These are phyloP conservation scores for Barbatosphaeria neglecta DNA, from an alignment of 495 filamentous ascomycete species.

Conservation along the genomic window DNA sequence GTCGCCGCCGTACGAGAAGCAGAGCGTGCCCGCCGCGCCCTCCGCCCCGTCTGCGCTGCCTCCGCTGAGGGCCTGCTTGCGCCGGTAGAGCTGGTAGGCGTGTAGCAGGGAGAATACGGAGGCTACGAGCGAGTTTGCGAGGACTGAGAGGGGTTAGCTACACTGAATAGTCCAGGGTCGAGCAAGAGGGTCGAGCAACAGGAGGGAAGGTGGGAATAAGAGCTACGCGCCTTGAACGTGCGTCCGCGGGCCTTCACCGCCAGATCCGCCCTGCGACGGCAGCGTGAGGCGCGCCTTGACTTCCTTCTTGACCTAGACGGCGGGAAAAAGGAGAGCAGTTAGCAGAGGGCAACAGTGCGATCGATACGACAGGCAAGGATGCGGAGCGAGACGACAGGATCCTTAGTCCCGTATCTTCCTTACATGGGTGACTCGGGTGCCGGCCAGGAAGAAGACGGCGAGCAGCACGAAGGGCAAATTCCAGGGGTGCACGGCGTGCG, in stretches of 20 bases:
- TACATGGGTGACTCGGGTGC: slow-evolving; percentile 74
- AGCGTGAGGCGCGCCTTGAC: slow-evolving; percentile 74
- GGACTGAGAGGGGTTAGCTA: no score
- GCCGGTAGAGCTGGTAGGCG: slow-evolving; percentile 45
- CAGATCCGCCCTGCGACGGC: slow-evolving; percentile 54
- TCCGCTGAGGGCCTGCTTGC: slow-evolving; percentile 17
- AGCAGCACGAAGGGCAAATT: slow-evolving; percentile 76
- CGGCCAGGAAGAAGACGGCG: slow-evolving; percentile 75
- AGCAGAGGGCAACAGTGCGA: not conserved
- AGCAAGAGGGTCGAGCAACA: not conserved
- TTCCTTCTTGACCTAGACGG: slow-evolving; percentile 75
- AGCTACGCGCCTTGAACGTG: slow-evolving; percentile 51
- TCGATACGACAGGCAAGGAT: not conserved
- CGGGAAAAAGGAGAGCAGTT: slow-evolving; percentile 1
- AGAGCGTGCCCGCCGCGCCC: slow-evolving; percentile 21
- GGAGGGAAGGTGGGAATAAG: not conserved
- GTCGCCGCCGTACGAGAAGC: slow-evolving; percentile 39
- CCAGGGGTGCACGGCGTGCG: slow-evolving; percentile 85
- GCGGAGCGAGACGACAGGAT: not conserved
- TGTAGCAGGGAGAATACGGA: slow-evolving; percentile 64
- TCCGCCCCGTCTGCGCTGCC: slow-evolving; percentile 8
- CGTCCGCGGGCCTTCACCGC: slow-evolving; percentile 70
- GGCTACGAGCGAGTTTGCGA: slow-evolving; percentile 76
- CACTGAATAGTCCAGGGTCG: no score
- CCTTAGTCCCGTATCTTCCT: not conserved